These are phyloP conservation scores for Leptographium radiaticola DNA, from an alignment of 2,329 filamentous ascomycete species.

Conservation along the genomic window DNA sequence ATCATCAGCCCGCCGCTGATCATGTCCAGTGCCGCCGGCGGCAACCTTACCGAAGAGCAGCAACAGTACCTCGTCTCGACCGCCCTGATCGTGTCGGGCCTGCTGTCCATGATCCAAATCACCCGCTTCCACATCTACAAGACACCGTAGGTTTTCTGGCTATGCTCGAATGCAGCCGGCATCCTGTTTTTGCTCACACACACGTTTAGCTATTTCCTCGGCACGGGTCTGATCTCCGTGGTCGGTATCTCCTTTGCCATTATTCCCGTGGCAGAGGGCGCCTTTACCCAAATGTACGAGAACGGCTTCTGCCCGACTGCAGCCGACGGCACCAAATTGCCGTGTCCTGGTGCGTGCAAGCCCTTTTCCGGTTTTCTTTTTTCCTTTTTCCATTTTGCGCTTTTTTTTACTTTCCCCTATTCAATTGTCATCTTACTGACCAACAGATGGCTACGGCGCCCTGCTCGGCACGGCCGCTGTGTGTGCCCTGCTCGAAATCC, in stretches of 20 bases:
- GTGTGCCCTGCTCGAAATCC: constrained; percentile 56
- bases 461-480: constrained; percentile 57
- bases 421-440: neutral
- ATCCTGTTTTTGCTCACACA: constrained; percentile 21
- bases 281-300: constrained; percentile 63
- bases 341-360: constrained; percentile 41
- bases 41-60: constrained; percentile 45
- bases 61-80: constrained; percentile 72
- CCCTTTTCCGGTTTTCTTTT: neutral
- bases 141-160: constrained; percentile 33
- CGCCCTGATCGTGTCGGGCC: constrained; percentile 64
- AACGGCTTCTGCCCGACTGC: constrained; percentile 53
- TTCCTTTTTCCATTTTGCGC: neutral
- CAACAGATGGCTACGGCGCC: constrained; percentile 53
- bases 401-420: neutral
- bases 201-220: constrained; percentile 45
- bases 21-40: constrained; percentile 46
- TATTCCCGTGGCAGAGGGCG: constrained; percentile 60
- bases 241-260: constrained; percentile 69
- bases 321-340: constrained; percentile 49
- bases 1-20: constrained; percentile 71
- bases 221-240: constrained; percentile 64
- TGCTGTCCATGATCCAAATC: constrained; percentile 65
- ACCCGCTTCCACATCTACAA: constrained; percentile 60
- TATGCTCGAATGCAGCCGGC: neutral